Evolutionary conservation across 768 basidiomycete genomes (phyloP).

Genomic region (Filobasidium floriforme): DNA sequence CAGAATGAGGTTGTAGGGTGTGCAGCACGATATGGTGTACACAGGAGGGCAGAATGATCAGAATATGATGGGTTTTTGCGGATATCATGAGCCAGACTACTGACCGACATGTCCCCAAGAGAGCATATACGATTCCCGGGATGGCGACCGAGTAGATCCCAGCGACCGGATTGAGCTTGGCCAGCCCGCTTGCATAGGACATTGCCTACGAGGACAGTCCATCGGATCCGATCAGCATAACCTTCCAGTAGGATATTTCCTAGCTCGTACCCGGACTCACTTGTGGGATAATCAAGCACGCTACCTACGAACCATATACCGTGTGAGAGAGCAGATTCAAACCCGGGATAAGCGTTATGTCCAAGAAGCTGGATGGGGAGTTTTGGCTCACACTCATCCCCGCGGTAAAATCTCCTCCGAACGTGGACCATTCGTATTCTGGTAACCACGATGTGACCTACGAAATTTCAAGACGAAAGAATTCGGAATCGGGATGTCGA

Average conservation of each 20-base stretch:
- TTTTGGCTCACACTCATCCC: conserved; percentile 60
- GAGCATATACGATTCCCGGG: conserved; percentile 77
- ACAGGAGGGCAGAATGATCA: neutral
- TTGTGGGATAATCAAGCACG: conserved; percentile 46
- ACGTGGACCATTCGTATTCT: conserved; percentile 40
- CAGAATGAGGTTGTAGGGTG: neutral
- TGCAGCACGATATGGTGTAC: no score
- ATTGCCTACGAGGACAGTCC: conserved; percentile 74
- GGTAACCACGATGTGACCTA: conserved; percentile 43
- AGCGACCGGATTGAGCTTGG: conserved; percentile 72
- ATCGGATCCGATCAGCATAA: no score
- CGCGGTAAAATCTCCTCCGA: conserved; percentile 63
- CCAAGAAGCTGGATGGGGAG: no score
- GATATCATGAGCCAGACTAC: conserved; percentile 63
- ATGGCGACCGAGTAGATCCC: conserved; percentile 82
- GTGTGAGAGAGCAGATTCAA: neutral
- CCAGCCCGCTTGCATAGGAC: conserved; percentile 81
- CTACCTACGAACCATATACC: conserved; percentile 22
- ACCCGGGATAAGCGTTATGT: neutral
- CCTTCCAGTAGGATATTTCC: no score
- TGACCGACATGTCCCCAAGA: conserved; percentile 68
- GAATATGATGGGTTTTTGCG: neutral
- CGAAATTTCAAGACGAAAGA: neutral
- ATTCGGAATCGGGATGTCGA: no score
- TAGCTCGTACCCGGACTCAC: conserved; percentile 15